phyloP scores from a whole-genome alignment of 1,139 yeast species.

The Keqinozyma sinolaborantium region DNA sequence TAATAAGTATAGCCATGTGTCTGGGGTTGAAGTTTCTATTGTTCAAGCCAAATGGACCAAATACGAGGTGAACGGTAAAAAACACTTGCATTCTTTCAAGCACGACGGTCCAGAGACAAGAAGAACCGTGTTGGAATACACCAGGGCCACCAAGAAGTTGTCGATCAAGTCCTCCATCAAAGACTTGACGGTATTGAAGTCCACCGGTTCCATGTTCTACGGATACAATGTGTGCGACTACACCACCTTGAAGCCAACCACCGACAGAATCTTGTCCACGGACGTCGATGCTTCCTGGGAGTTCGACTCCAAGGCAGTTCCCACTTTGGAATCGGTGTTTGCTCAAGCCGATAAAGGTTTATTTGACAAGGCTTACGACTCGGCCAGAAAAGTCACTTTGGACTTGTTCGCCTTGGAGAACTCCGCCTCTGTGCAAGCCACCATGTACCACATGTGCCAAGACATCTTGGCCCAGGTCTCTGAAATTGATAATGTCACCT shows the following conservation, averaged over 20 bases:
- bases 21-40: slow-evolving; percentile 64
- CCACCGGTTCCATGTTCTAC: slow-evolving; percentile 93
- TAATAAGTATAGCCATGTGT: slow-evolving; percentile 69
- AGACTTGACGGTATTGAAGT: slow-evolving; percentile 83
- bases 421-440: slow-evolving; percentile 91
- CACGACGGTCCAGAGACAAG: slow-evolving; percentile 84
- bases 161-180: slow-evolving; percentile 66
- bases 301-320: slow-evolving; percentile 49
- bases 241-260: slow-evolving; percentile 80
- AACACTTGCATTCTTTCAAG: slow-evolving; percentile 78
- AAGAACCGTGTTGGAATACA: slow-evolving; percentile 53
- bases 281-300: slow-evolving; percentile 79
- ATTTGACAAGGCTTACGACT: slow-evolving; percentile 58
- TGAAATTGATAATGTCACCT: slow-evolving; percentile 60
- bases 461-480: slow-evolving; percentile 61
- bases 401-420: slow-evolving; percentile 79
- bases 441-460: slow-evolving; percentile 88
- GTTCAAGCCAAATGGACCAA: slow-evolving; percentile 78
- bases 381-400: slow-evolving; percentile 67
- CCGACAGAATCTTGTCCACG: slow-evolving; percentile 82
- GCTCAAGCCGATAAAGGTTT: slow-evolving; percentile 55
- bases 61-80: slow-evolving; percentile 66
- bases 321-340: slow-evolving; percentile 48
- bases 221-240: slow-evolving; percentile 83
- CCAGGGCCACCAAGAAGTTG: slow-evolving; percentile 46